Percentiles rank a stretch among this genome's conserved stretches.
Evolutionary conservation across 768 basidiomycete genomes (phyloP).

Genomic region (Thelephora ganbajun): DNA sequence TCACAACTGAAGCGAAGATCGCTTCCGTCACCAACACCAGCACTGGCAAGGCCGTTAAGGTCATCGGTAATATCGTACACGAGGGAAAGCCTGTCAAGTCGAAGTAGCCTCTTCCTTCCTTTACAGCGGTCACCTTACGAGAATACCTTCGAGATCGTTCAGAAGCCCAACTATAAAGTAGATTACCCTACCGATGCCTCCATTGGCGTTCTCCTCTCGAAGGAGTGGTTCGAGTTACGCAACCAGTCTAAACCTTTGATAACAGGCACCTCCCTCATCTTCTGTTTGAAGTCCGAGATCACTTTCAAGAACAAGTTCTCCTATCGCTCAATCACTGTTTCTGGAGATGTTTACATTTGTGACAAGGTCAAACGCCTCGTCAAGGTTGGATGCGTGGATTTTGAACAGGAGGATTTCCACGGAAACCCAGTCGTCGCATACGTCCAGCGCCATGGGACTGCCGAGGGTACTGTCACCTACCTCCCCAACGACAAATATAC

Average conservation of each 20-base stretch:
- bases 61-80: conserved; percentile 42
- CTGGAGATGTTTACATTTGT: conserved; percentile 77
- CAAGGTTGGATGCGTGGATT: conserved; percentile 80
- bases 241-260: conserved; percentile 65
- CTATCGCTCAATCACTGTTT: conserved; percentile 67
- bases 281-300: conserved; percentile 78
- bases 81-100: conserved; percentile 68
- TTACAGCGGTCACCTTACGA: conserved; percentile 88
- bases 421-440: conserved; percentile 93
- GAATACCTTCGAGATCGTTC: conserved; percentile 89
- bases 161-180: conserved; percentile 82
- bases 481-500: conserved; percentile 82
- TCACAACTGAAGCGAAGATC: conserved; percentile 81
- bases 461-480: conserved; percentile 63
- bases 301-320: conserved; percentile 86
- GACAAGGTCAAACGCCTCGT: conserved; percentile 80
- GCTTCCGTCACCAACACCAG: conserved; percentile 82
- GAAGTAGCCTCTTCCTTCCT: conserved; percentile 94
- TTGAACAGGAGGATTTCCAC: conserved; percentile 72
- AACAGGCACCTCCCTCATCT: conserved; percentile 73
- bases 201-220: conserved; percentile 84
- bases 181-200: conserved; percentile 60
- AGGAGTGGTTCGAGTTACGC: conserved; percentile 98
- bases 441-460: conserved; percentile 78
- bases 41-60: conserved; percentile 85